Evolutionary conservation across 2,329 filamentous ascomycete genomes (phyloP).

Genomic region (Verticillium zaregamsianum): DNA sequence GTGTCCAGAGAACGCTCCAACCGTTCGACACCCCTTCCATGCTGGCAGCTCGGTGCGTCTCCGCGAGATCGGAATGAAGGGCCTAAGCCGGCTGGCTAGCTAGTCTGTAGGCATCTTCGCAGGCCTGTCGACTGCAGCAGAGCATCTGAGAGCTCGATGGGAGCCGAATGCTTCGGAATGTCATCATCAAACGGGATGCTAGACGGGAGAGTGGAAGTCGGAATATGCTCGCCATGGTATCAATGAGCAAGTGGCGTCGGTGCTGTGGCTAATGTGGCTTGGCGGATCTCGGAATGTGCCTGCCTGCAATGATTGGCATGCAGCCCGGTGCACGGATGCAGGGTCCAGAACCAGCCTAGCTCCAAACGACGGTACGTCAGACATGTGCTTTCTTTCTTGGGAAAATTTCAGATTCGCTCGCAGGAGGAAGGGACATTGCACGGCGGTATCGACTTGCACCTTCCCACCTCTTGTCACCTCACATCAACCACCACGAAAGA

Average conservation of each 20-base stretch:
- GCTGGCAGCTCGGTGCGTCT: no score
- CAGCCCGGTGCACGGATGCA: background rate
- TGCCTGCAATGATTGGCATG: background rate
- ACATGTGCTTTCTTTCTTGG: background rate
- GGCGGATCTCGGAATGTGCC: background rate
- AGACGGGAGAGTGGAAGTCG: background rate
- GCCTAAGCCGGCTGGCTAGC: no score
- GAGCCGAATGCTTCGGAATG: no score
- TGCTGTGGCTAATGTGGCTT: background rate
- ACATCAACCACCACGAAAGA: background rate
- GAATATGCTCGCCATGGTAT: background rate
- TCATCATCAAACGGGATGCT: no score
- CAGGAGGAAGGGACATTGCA: background rate
- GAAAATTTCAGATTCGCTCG: background rate
- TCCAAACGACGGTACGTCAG: background rate
- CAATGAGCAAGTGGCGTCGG: background rate
- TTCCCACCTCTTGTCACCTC: background rate
- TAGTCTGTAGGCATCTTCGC: no score
- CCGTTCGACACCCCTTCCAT: no score
- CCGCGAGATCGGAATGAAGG: no score
- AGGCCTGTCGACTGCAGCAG: no score
- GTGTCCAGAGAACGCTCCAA: no score
- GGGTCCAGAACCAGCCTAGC: background rate
- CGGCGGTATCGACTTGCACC: background rate
- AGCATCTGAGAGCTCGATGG: no score